Base-by-base conservation (phyloP, 306 rosid species). In the Quercus agrifolia region DNA sequence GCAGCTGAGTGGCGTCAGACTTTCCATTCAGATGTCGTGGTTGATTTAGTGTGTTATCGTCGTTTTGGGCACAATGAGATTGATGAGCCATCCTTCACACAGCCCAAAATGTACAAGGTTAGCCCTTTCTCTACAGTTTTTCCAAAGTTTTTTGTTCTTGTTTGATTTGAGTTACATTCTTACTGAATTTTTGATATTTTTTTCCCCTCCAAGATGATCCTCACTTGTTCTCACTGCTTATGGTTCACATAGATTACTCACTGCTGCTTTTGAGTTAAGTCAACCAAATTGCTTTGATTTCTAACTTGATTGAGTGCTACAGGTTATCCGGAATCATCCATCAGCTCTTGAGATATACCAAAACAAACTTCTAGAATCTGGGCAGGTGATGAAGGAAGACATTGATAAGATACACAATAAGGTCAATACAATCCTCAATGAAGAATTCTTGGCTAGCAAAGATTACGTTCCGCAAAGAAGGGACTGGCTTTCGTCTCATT, bases 1-100 rank as follows among this genome's bases (percentile, higher is more conserved):
- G 99, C 99, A 21, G 98, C 98, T 21, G 99, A 93, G 92, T 95
- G 99, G 99, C 94, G 98, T 76, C 99, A 95, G 82, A 90, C 89
- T 67, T 95, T 95, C 89, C 99, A 95, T 88, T 91, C 98, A 9
- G 99, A 95, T 78, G 99, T 92, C 74, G 97, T 95, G 51, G 99
- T 95, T 66, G 99, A 95, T 84, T 80, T 95, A 33, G 99, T 95
- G 64, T 95, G 99, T 57, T 95, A 95, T 81, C 97, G 97, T 67
- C 90, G 96, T 82, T 95, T 90, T 82, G 99, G 99, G 80, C 98
- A 95, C 86, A 95, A 91, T 81, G 99, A 93, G 89, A 95, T 95
- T 83, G 98, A 95, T 74, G 98, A 95, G 77, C 99, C 99, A 41
- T 95, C 96, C 41, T 95, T 95, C 85, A 95, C 99, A 0, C 99